A percentile compares a stretch with the other conserved stretches of the same genome.
Evolutionary conservation across 352 stramenopile species (phyloP).

Genomic region (Phytophthora kernoviae): DNA sequence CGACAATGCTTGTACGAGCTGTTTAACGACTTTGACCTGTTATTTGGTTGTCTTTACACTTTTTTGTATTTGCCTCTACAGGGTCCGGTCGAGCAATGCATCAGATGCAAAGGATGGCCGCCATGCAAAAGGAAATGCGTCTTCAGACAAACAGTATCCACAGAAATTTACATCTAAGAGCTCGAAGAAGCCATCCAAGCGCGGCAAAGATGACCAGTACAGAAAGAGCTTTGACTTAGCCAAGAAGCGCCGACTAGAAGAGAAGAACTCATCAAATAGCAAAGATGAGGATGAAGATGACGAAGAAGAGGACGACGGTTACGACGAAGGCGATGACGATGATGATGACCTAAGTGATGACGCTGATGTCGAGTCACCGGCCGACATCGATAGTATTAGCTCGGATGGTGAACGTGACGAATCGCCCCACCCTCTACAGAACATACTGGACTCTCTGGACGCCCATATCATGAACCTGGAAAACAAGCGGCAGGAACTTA

Average conservation of each 20-base stretch:
- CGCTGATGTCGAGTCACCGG: conserved; percentile 6
- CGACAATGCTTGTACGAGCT: conserved; percentile 31
- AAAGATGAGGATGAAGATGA: conserved; percentile 31
- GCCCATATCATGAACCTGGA: conserved; percentile 49
- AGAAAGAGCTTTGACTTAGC: conserved; percentile 32
- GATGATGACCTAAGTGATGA: conserved; percentile 30
- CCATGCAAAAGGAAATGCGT: conserved; percentile 13
- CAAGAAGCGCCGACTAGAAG: conserved; percentile 32
- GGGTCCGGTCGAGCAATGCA: conserved; percentile 32
- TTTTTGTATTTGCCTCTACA: conserved; percentile 16
- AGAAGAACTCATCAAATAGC: conserved; percentile 4
- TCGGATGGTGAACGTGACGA: conserved; percentile 31
- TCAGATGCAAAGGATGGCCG: conserved; percentile 22
- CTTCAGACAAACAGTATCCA: conserved; percentile 8
- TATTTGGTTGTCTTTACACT: background rate
- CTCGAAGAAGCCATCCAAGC: conserved; percentile 28
- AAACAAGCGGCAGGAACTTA: conserved; percentile 42
- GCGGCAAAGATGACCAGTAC: conserved; percentile 40
- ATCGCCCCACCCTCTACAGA: conserved; percentile 26
- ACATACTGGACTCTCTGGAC: conserved; percentile 43
- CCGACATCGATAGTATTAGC: conserved; percentile 14
- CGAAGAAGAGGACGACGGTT: conserved; percentile 20
- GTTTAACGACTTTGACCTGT: background rate
- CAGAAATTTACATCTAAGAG: conserved; percentile 2
- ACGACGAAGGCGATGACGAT: conserved; percentile 4